Base-by-base conservation (phyloP, 2,329 filamentous ascomycete species). In the Cytospora piceicola region DNA sequence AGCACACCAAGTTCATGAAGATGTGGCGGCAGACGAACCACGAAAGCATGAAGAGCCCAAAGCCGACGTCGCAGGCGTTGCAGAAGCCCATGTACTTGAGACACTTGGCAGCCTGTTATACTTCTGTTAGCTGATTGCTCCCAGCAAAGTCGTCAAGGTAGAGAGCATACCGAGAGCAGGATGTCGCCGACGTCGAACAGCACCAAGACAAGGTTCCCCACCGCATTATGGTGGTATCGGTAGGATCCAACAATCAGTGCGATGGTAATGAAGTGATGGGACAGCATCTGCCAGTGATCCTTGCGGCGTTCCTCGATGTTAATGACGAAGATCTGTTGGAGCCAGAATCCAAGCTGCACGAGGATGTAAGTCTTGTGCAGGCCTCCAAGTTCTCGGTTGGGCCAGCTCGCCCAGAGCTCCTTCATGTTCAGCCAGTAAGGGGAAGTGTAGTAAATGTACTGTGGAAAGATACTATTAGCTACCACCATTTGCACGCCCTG, bases 201-300 rank as follows among this genome's bases (percentile, higher is more conserved):
- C 62, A 93, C 90, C 59, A 99, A 82, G 67, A 98, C 93, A 57
- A 96, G 85, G 73, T 94, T 95, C 63, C 93, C 94, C 32, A 97
- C 92, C 56, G 91, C 90, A 64, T 90, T 96, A 74, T 93, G 89
- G 74, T 94, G 89, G 76, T 96, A 97, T 70, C 88, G 86, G 76
- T 98, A 98, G 70, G 91, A 94, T 36, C 88, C 85, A 65, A 88
- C 88, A 69, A 99, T 88, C 54, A 99, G 87, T 6, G 83, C 81
- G 73, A 89, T 92, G 24, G 95, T 99, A 75, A 98, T 88, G 75
- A 97, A 86, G 79, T 99, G 95, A 77, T 98, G 95, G 22, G 88
- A 90, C 71, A 98, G 88, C 95, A 98, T 98, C 78, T 98, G 94
- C 81, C 88, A 91, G 78, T 97, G 90, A 73, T 99, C 95, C 80